Evolutionary conservation across 2,329 filamentous ascomycete species (phyloP).

Genomic region (Colletotrichum graminicola): DNA sequence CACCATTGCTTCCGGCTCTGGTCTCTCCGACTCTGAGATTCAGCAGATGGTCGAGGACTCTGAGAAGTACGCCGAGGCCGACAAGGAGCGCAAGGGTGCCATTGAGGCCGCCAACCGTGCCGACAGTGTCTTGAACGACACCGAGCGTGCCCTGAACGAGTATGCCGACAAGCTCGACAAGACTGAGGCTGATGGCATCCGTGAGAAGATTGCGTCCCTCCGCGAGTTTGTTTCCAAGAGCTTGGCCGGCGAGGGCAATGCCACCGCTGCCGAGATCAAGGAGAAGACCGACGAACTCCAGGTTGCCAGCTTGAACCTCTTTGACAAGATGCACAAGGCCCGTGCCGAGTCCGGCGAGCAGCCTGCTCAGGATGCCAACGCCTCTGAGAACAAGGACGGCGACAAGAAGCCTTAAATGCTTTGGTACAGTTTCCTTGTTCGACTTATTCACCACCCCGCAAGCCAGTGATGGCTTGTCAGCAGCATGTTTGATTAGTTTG

Average conservation of each 20-base stretch:
- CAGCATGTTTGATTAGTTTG: slow-evolving; percentile 50
- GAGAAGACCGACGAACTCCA: slow-evolving; percentile 99
- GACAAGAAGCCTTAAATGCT: slow-evolving; percentile 74
- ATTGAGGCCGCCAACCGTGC: slow-evolving; percentile 98
- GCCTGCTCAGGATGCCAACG: slow-evolving; percentile 71
- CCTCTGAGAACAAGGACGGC: slow-evolving; percentile 71
- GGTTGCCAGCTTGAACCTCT: slow-evolving; percentile 93
- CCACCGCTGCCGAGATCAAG: slow-evolving; percentile 94
- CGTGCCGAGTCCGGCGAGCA: slow-evolving; percentile 75
- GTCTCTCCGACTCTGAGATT: slow-evolving; percentile 94
- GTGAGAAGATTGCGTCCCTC: slow-evolving; percentile 89
- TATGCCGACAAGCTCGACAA: slow-evolving; percentile 97
- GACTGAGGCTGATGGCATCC: slow-evolving; percentile 91
- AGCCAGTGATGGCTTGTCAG: slow-evolving; percentile 12
- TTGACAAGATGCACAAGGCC: slow-evolving; percentile 99
- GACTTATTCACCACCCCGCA: slow-evolving; percentile 11
- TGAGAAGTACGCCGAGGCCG: slow-evolving; percentile 93
- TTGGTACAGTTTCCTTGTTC: slow-evolving; percentile 46
- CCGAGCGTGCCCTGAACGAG: slow-evolving; percentile 98
- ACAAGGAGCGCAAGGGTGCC: slow-evolving; percentile 95
- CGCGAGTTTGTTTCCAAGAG: slow-evolving; percentile 94
- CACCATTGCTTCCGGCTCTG: slow-evolving; percentile 97
- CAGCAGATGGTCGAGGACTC: slow-evolving; percentile 98
- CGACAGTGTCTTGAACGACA: slow-evolving; percentile 96
- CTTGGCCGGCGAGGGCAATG: slow-evolving; percentile 89